These are phyloP conservation scores for Fusarium papillatum DNA, from an alignment of 2,329 filamentous ascomycete genomes.

Conservation along the genomic window DNA sequence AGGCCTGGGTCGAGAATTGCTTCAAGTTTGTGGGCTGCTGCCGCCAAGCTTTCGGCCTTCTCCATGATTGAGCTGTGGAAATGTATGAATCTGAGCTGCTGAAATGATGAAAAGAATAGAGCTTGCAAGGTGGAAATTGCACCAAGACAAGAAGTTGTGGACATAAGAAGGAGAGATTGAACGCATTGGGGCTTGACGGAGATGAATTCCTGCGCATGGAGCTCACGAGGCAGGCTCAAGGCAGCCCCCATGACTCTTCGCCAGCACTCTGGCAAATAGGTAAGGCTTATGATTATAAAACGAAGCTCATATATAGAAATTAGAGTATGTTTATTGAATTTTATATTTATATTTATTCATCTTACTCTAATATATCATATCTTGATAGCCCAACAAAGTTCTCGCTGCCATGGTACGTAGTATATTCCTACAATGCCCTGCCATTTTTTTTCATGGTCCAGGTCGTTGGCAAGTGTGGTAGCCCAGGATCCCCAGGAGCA, in stretches of 20 bases:
- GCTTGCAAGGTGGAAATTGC: neutral
- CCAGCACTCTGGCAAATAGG: no score
- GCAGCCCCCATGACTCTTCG: neutral
- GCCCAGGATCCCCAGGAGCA: neutral
- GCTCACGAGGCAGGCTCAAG: neutral
- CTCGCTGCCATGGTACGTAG: no score
- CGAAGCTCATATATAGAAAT: no score
- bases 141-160: neutral
- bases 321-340: no score
- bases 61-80: neutral
- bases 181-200: neutral
- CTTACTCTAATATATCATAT: no score
- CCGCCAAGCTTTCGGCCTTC: neutral
- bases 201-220: neutral
- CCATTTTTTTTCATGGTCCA: no score
- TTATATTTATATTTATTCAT: no score
- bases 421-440: no score
- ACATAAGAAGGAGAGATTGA: neutral
- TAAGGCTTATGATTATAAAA: no score
- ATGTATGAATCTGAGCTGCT: neutral
- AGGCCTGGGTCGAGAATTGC: neutral
- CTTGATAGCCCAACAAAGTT: no score
- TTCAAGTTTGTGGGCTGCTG: neutral
- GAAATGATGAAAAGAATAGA: neutral
- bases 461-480: neutral